These are phyloP conservation scores for Dothistroma septosporum DNA, from an alignment of 2,329 filamentous ascomycete species.

Conservation along the genomic window DNA sequence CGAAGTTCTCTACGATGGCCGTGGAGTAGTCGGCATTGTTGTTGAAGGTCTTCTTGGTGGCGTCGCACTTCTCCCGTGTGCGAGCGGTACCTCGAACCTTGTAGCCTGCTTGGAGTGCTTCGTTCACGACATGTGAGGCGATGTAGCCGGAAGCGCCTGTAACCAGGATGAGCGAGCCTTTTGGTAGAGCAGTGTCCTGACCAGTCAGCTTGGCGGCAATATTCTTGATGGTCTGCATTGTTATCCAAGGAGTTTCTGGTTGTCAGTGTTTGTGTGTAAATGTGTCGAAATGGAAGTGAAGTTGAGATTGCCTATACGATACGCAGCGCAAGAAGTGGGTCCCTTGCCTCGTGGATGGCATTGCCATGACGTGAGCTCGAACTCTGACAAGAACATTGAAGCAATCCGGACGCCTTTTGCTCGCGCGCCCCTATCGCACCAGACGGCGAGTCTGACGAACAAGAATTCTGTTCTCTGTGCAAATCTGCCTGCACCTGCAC, in stretches of 20 bases:
- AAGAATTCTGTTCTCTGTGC: too few species aligned
- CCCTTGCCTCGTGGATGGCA: not conserved
- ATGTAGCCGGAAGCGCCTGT: slow-evolving; percentile 32
- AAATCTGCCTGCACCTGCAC: too few species aligned
- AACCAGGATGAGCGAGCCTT: slow-evolving; percentile 30
- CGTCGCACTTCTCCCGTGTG: slow-evolving; percentile 21
- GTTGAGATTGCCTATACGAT: not conserved
- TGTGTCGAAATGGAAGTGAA: not conserved
- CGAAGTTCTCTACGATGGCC: slow-evolving; percentile 20
- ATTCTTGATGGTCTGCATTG: slow-evolving; percentile 12
- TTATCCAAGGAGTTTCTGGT: not conserved
- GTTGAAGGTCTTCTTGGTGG: slow-evolving; percentile 21
- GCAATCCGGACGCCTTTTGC: not conserved
- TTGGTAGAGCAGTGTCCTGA: slow-evolving; percentile 19
- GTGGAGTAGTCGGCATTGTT: slow-evolving; percentile 22
- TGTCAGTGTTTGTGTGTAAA: not conserved
- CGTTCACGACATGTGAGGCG: slow-evolving; percentile 28
- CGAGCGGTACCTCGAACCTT: slow-evolving; percentile 31
- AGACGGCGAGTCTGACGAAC: not conserved
- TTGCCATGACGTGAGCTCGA: slow-evolving; percentile 1
- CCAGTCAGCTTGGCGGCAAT: slow-evolving; percentile 10
- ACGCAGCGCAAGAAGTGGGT: not conserved
- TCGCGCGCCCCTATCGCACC: not conserved
- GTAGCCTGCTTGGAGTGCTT: slow-evolving; percentile 28
- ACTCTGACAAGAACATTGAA: not conserved